Base-by-base conservation (phyloP, 2,329 filamentous ascomycete genomes). In the Bipolaris sorokiniana region DNA sequence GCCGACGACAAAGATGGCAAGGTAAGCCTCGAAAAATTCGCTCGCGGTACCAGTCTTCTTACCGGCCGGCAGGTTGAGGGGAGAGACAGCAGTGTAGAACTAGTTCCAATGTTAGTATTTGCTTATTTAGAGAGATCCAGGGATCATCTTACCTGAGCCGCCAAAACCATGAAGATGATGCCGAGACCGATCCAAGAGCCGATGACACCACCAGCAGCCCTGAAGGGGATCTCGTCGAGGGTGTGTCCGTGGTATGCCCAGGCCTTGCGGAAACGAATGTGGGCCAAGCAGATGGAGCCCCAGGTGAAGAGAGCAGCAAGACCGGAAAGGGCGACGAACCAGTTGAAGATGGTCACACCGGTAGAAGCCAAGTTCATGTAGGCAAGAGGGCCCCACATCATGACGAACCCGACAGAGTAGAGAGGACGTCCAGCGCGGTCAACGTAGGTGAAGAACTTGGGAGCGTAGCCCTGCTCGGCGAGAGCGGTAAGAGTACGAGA, bases 241-340 rank as follows among this genome's bases (percentile, higher is more conserved):
- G 72, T 74, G 61, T 76, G 74, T 38, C 74, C 75, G 48, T 76
- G 73, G 56, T 72, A 69, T 38, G 65, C 66, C 76, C 76, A 78
- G 20, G 73, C 76, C 59, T 80, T 79, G 62, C 93, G 91, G 84
- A 97, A 97, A 54, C 92, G 91, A 71, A 97, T 96, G 77, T 97
- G 93, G 22, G 89, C 86, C n/a, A 96, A 79, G 76, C 92, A 96
- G 75, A 97, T 94, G 63, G 90, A 90, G 53, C 83, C 86, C 90
- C 90, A 93, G 5, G 89, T 92, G 79, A 93, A 90, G 72, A 92
- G 84, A 44, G 85, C 88, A 9, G 88, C 89, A 22, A 92, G 82
- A 46, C 88, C 90, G 1, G 88, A 90, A 46, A 92, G 82, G 57
- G 90, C 85, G 40, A 90, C 82, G 76, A 97, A 86, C 92, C 93